phyloP scores from a whole-genome alignment of 2,329 filamentous ascomycete genomes.

The Plenodomus lindquistii region DNA sequence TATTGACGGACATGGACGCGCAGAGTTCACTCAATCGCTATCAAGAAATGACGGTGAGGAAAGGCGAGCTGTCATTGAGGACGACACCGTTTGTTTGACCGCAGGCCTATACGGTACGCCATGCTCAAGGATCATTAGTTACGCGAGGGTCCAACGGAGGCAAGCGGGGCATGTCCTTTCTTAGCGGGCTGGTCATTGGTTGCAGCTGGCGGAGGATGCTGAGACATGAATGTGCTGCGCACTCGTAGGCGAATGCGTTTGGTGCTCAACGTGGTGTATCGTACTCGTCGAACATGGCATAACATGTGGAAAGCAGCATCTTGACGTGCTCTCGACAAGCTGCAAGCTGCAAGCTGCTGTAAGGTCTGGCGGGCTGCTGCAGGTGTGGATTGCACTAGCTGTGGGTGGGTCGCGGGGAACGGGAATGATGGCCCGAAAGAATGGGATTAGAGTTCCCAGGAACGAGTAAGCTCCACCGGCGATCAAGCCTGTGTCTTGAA shows the following conservation, averaged over 20 bases:
- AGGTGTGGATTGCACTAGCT: slow-evolving; percentile 24
- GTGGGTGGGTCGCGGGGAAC: slow-evolving; percentile 44
- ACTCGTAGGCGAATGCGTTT: slow-evolving; percentile 1
- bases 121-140: slow-evolving; percentile 15
- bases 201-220: slow-evolving; percentile 9
- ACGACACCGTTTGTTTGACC: slow-evolving; percentile 18
- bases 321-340: neutral
- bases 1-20: neutral
- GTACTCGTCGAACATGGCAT: neutral
- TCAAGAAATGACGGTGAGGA: slow-evolving; percentile 19
- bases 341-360: neutral
- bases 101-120: slow-evolving; percentile 19
- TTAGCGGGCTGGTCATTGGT: slow-evolving; percentile 12
- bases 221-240: neutral
- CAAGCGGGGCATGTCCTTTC: slow-evolving; percentile 17
- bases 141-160: slow-evolving; percentile 17
- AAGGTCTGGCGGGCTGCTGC: slow-evolving; percentile 17
- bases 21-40: neutral
- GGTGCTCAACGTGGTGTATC: slow-evolving; percentile 1
- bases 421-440: slow-evolving; percentile 37
- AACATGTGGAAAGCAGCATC: slow-evolving; percentile 11
- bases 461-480: slow-evolving; percentile 36
- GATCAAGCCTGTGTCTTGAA: slow-evolving; percentile 33
- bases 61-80: slow-evolving; percentile 10
- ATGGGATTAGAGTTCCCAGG: slow-evolving; percentile 39